Evolutionary conservation across 345 rosid genomes (phyloP), one percentile per base, ranked within the genome.

Genomic region (Hibiscus trionum): DNA sequence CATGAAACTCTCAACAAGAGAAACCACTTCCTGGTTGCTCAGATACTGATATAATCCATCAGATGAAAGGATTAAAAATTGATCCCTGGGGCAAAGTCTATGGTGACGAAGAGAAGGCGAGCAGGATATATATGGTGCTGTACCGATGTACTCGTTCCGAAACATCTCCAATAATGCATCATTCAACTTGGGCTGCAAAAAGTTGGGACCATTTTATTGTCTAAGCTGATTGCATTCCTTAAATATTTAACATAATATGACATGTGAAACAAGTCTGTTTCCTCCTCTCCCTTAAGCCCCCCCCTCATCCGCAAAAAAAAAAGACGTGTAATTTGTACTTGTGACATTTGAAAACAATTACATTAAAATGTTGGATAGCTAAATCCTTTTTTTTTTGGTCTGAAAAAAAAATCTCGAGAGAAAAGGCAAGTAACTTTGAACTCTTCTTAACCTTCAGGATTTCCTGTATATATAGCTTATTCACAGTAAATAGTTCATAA

Each of bases 41-140:
- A 94, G 80, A 81, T 94, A 91, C 81, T 94, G 98, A 82, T 94
- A 94, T 77, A 94, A 80, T 33, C 98, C 98, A 81, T 94, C 98
- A 12, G 98, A 94, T 61, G 97, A 94, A 8, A 94, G 95, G 68
- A 94, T 84, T 74, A 94, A 75, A 80, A 94, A 94, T 71, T 94
- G 97, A 76, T 94, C 98, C 71, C 84, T 90, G 58, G 89, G 87
- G 72, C 87, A 83, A 68, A 94, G 84, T 67, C 83, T 87, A 80
- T 90, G 93, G 78, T 94, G 98, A 83, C 82, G 55, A 76, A 94
- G 96, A 72, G 97, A 86, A 72, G 98, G 98, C 15, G 72, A 76
- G 79, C 98, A 91, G 44, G 96, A 87, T 75, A 94, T 74, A 71
- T 94, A 91, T 9, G 98, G 93, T 59, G 91, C 88, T 26, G 88